Evolutionary conservation across 257 asterid species (phyloP), one percentile per base, ranked within the genome.

Genomic region (Scutellaria galericulata): DNA sequence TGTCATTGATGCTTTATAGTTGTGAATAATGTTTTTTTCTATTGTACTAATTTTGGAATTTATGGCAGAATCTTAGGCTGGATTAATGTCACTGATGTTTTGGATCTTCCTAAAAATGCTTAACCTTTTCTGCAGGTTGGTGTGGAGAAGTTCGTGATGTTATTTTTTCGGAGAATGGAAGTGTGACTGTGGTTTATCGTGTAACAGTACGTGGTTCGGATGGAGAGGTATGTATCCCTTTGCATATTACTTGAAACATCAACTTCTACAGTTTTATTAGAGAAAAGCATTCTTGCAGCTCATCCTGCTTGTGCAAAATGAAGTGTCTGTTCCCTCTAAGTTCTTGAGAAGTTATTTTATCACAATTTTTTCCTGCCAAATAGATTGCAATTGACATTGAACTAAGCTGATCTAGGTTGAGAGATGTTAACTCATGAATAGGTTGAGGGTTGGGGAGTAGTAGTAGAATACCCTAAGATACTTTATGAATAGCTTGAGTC

Each of bases 81-180:
- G 71, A 64, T 13, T 70, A 50, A 44, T 66, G 61, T 60, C 65
- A 51, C 27, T 51, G 72, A 52, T 52, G 62, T 57, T 50, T 50
- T 74, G 65, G 22, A 74, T 6, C 42, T 47, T 18, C 55, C 4
- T 42, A 15, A n/a, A 14, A 15, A 27, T 64, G 66, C 41, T 63
- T 53, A 70, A 48, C 13, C 18, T 35, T 58, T 74, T 50, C 47
- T 81, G 74, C 78, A 93, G 98, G 98, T 71, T 93, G 98, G 97
- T 93, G 98, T 76, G 98, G 98, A 64, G 98, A 93, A 84, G 86
- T 93, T 59, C 92, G 98, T 9, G 96, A 93, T 82, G 95, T 93
- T 76, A 89, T 89, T 31, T 93, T 87, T 78, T 83, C 98, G 20
- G 98, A 89, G 65, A 93, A 85, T 71, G 96, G 92, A 78, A 89